Evolutionary conservation across 176 grass and related monocot genomes (phyloP), one percentile per base, ranked within the genome.

Genomic region (Ensete glaucum): DNA sequence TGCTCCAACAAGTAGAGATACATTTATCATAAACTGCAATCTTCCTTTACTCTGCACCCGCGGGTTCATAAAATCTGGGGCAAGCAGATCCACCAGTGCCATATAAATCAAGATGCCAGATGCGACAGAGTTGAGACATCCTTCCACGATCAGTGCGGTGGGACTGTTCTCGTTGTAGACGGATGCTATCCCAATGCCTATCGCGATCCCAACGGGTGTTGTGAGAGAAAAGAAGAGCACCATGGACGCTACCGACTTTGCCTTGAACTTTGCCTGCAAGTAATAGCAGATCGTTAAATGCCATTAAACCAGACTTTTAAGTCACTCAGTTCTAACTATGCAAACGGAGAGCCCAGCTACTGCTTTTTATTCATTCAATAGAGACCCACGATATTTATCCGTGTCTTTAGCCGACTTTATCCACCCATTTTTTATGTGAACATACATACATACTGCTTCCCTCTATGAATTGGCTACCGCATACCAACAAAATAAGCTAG

Each of bases 101-200:
- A 57, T 57, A 11, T 57, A 57, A 4, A 57, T 57, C 11, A 57
- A 57, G 10, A 57, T 57, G 50, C 88, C 92, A 0, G 83, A 79
- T 1, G 85, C 82, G 1, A 76, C 88, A 10, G 92, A 85, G 73
- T 96, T 84, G 70, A 96, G 82, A 8, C 84, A 1, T 1, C 88
- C 91, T 76, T 96, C 83, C 1, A 91, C 86, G 11, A 87, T 15
- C 4, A 96, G 82, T 2, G 86, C 82, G 3, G 81, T 88, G 0
- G 80, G 92, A 52, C 92, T 89, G 23, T 71, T 86, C 71, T 91
- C 92, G 10, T 91, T 65, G 85, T 96, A 96, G 13, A 69, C 76
- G 0, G 53, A 78, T 1, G 88, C 82, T 83, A 96, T 91, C 2
- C 81, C 81, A 1, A 85, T 34, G 43, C 88, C 88, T 0, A 96